Base-by-base conservation (phyloP, 2,329 filamentous ascomycete genomes). In the Aschersonia sp. region DNA sequence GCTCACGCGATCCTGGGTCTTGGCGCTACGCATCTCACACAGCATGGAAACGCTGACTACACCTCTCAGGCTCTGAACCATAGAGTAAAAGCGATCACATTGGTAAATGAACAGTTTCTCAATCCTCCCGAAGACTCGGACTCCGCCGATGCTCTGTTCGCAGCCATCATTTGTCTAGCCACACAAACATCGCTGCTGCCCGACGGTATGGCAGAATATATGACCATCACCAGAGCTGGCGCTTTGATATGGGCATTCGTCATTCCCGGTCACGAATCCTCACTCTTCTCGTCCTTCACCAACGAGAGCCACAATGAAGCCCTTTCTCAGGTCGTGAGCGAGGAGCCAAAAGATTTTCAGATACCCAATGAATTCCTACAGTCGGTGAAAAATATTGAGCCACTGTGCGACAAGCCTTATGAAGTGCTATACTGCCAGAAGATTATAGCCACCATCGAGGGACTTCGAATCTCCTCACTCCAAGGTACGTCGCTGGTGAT, bases 181-280 rank as follows among this genome's bases (percentile, higher is more conserved):
- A 61, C 63, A 22, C 64, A 67, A 45, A 58, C 63, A 2, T 58
- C 56, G 1, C 61, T 64, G 44, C 58, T 68, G 56, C 53, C 59
- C 2, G 61, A 66, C 11, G 61, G 63, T 44, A 65, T 68, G 60
- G 53, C 50, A 14, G 64, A 68, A 47, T 68, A 65, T 40, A 45
- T 66, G 4, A 53, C 60, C 45, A 64, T 65, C 55, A 55, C 59
- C 8, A 56, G 63, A 33, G 63, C 62, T 3, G 55, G 56, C 5
- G 53, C 52, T 29, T 48, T 60, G 5, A 51, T 61, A 7, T 50
- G 52, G 5, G 50, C 50, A 2, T 46, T 50, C 12, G 52, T 59
- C 12, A 53, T 60, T 29, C 48, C 55, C 14, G 48, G 52, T 35
- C 52, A 54, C 30, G 37, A 50, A 1, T 46, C 46, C n/a, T 60